Evolutionary conservation across 2,329 filamentous ascomycete species (phyloP), one percentile per base, ranked within the genome.

Genomic region (Fusarium torulosum): DNA sequence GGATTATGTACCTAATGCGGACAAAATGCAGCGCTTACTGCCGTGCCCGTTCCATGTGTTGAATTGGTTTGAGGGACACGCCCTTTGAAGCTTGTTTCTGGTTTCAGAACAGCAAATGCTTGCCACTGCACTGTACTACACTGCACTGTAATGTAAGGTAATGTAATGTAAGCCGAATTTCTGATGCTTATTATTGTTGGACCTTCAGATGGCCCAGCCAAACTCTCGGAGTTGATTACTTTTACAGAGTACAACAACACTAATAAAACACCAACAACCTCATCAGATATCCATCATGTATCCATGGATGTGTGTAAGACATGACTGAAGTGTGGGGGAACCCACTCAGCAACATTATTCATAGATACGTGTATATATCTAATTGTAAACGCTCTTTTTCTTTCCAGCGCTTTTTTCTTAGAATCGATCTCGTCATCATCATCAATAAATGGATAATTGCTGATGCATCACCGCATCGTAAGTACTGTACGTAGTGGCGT

Each of bases 121-220:
- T n/a, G 20, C 19, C 19, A 45, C 42, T 27, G 45, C n/a, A 52
- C n/a, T 58, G 41, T n/a, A n/a, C n/a, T n/a, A n/a, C n/a, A n/a
- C n/a, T n/a, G n/a, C n/a, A n/a, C n/a, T n/a, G n/a, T n/a, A n/a
- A n/a, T n/a, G n/a, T n/a, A n/a, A n/a, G n/a, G n/a, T n/a, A n/a
- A n/a, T n/a, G n/a, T 27, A 46, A 35, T 53, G 62, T 66, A 60
- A 66, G 62, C 58, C 57, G 43, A 47, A 53, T 57, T 11, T 29
- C 11, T 57, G 44, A 61, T 52, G 64, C n/a, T n/a, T n/a, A 45
- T 56, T 69, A 62, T 51, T 53, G 44, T 17, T 63, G 38, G n/a
- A 27, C 37, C 33, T 27, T 27, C 33, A 51, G 47, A 52, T 66
- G 63, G 46, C 62, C 43, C 23, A 43, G 21, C n/a, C 9, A 5